A percentile compares a stretch with the other conserved stretches of the same genome.
These are phyloP conservation scores for Paracorniculantispora psalliotae DNA, from an alignment of 2,329 filamentous ascomycete species.

Conservation along the genomic window DNA sequence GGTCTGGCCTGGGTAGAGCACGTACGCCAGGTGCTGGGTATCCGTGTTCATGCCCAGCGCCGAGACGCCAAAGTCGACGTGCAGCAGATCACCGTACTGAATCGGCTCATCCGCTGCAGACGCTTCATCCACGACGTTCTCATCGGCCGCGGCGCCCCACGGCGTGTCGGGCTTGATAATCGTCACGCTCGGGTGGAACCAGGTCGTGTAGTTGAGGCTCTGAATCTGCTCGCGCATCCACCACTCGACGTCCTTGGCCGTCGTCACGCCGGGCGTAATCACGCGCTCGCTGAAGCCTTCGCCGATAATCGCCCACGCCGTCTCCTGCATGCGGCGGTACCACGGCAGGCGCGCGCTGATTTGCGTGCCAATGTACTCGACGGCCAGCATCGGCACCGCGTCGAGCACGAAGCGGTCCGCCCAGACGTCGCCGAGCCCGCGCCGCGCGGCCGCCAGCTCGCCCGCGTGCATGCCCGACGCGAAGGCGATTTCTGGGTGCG, in stretches of 20 bases:
- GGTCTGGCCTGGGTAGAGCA: constrained; percentile 38
- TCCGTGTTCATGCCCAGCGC: constrained; percentile 45
- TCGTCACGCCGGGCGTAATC: constrained; percentile 39
- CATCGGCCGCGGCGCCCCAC: constrained; percentile 3
- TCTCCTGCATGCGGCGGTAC: constrained; percentile 44
- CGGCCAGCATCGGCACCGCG: constrained; percentile 38
- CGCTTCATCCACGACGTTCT: not conserved
- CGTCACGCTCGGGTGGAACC: constrained; percentile 45
- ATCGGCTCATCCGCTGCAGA: constrained; percentile 26
- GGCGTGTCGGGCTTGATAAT: constrained; percentile 29
- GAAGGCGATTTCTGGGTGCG: constrained; percentile 41
- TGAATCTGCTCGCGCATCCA: constrained; percentile 47
- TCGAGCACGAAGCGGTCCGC: constrained; percentile 29
- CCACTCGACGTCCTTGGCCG: constrained; percentile 44
- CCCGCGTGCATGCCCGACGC: constrained; percentile 44
- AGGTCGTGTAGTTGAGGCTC: constrained; percentile 46
- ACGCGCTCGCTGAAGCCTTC: constrained; percentile 40
- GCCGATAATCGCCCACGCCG: constrained; percentile 45
- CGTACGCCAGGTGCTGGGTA: constrained; percentile 47
- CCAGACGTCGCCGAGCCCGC: constrained; percentile 35
- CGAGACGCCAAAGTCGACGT: constrained; percentile 45
- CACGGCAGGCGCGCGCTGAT: constrained; percentile 33
- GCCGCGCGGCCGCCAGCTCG: constrained; percentile 33
- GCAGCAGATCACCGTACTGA: constrained; percentile 41
- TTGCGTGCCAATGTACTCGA: constrained; percentile 43